Base-by-base conservation (phyloP, 768 basidiomycete genomes). In the Roridomyces roridus region DNA sequence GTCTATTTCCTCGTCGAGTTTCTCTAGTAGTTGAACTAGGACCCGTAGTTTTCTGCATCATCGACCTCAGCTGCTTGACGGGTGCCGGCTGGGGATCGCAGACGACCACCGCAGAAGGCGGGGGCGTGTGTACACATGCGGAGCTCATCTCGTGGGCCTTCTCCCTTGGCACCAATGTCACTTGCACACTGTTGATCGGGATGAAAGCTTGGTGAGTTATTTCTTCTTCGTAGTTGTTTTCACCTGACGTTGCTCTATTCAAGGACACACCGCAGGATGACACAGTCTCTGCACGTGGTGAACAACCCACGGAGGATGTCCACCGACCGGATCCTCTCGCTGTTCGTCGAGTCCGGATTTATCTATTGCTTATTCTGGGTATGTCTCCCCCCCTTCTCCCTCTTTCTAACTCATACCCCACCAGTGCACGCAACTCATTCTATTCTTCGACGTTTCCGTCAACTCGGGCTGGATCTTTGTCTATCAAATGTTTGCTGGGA, bases 301-400 rank as follows among this genome's bases (percentile, higher is more conserved):
- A n/a, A n/a, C n/a, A n/a, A n/a, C n/a, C n/a, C n/a, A n/a, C n/a
- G n/a, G n/a, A 10, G 18, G 11, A 23, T 28, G 12, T 37, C 46
- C 12, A 46, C 17, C 14, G 50, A 57, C 17, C 28, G 26, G 37
- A 31, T 57, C 18, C 56, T 57, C 25, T 8, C 42, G 24, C 40
- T 57, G 10, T 40, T 57, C 41, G 56, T 57, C 20, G 56, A 57
- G 24, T 57, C 56, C 11, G 56, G 56, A 14, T 51, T 50, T 25
- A 43, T 51, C 28, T 57, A 57, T 23, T 57, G 48, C 31, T 28
- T 51, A 12, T 57, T 57, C 56, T 56, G 54, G 54, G 54, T 56
- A 29, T n/a, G n/a, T n/a, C n/a, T n/a, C n/a, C n/a, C n/a, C n/a
- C n/a, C n/a, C n/a, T n/a, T n/a, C n/a, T n/a, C n/a, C n/a, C n/a